Evolutionary conservation across 192 early-diverging fungal species (phyloP), one percentile per base, ranked within the genome.

Genomic region (Diversispora eburnea): DNA sequence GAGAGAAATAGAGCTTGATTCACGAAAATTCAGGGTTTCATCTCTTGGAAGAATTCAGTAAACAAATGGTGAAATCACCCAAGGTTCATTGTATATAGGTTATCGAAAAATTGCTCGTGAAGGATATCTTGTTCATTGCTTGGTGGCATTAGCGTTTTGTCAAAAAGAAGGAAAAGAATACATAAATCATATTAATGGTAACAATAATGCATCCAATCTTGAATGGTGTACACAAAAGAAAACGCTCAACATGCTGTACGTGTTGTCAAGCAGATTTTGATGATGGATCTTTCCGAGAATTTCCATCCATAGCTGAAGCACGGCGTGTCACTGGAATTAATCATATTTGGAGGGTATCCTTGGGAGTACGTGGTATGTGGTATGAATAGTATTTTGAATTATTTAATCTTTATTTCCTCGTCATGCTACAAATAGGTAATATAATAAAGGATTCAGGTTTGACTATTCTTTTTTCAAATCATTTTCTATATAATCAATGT

Each of bases 261-360:
- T 69, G 67, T 15, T 42, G 39, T 55, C 67, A 69, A 69, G 25
- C 67, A 69, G 67, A 69, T 69, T 69, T 69, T 69, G 54, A 55
- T 69, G 67, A 69, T 69, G 67, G 51, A 69, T 69, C 67, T 69
- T 69, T 66, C 64, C 64, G 46, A 66, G 64, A 66, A 66, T 63
- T 63, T 63, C 61, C 61, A 63, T 63, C 61, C 33, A 49, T 67
- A 67, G 47, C 65, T 67, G 25, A 67, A 67, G 46, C 65, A 67
- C 47, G 17, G 9, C 65, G 47, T 51, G 48, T 67, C n/a, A 67
- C 65, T 52, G 45, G 48, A 67, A 67, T 67, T 67, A 51, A 70
- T n/a, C 1, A 43, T 70, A 70, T 70, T 25, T 39, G 68, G 42
- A 39, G 10, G 42, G 22, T 67, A 67, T 67, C 65, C 46, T 67